Conservation (phyloP, 805 yeast genomes). For the Saturnispora gosingensis region DNA sequence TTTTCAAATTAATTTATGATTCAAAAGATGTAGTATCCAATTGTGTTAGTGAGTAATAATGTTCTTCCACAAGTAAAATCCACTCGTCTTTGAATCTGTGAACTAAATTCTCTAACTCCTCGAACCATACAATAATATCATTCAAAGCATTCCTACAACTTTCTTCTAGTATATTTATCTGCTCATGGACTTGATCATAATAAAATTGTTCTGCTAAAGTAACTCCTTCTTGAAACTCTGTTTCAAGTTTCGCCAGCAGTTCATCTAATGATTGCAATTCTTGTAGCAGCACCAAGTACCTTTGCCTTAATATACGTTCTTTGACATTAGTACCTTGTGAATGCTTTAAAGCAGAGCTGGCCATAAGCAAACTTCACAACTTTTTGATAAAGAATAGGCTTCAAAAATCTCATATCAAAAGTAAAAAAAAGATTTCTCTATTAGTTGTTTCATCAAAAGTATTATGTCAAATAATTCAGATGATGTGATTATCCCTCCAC, state of each 20-base stretch:
- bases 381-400: neutral
- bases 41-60: neutral
- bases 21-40: neutral
- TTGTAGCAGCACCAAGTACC: neutral
- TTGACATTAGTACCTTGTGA: neutral
- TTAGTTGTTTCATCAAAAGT: neutral
- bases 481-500: constrained; percentile 46
- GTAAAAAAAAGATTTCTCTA: neutral
- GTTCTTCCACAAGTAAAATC: neutral
- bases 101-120: neutral
- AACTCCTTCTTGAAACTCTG: neutral
- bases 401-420: neutral
- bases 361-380: neutral
- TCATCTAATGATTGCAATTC: neutral
- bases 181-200: neutral
- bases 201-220: neutral
- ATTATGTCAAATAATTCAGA: constrained; percentile 23
- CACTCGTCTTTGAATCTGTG: neutral
- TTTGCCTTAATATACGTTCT: neutral
- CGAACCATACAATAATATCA: neutral
- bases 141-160: neutral
- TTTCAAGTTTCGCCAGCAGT: neutral
- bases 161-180: neutral
- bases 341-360: neutral
- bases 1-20: neutral